Percentiles rank a stretch among this genome's conserved stretches.
Evolutionary conservation across 192 early-diverging fungal species (phyloP).

Genomic region (Umbelopsis sp.): DNA sequence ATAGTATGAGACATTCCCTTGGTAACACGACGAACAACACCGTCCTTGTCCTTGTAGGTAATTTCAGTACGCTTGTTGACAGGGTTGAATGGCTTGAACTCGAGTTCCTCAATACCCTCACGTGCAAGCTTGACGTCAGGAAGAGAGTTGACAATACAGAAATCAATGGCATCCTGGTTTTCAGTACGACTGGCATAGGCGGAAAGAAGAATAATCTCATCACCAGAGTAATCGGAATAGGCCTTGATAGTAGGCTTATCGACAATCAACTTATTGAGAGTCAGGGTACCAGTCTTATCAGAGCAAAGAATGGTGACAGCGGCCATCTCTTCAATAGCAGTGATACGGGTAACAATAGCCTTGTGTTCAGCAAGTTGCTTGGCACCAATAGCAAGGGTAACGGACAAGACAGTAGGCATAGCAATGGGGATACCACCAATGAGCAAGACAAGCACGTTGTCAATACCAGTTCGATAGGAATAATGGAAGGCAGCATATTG

Average conservation of each 20-base stretch:
- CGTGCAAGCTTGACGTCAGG: constrained; percentile 58
- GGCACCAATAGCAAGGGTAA: constrained; percentile 78
- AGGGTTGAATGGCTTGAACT: constrained; percentile 79
- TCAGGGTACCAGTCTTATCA: constrained; percentile 95
- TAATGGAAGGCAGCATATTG: constrained; percentile 70
- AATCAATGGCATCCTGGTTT: constrained; percentile 83
- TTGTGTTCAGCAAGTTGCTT: constrained; percentile 80
- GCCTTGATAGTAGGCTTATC: constrained; percentile 67
- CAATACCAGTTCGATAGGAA: constrained; percentile 73
- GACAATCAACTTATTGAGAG: constrained; percentile 80
- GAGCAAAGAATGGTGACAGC: constrained; percentile 84
- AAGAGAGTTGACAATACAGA: constrained; percentile 68
- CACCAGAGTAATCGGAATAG: constrained; percentile 63
- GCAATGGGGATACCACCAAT: constrained; percentile 84
- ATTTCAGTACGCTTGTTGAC: constrained; percentile 76
- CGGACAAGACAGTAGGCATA: constrained; percentile 77
- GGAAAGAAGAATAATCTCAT: constrained; percentile 65
- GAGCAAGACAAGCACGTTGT: constrained; percentile 79
- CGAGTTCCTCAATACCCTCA: constrained; percentile 64
- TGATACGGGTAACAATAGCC: constrained; percentile 79
- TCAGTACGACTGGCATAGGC: constrained; percentile 76
- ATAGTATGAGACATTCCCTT: constrained; percentile 81
- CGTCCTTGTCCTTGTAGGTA: constrained; percentile 65
- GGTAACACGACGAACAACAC: constrained; percentile 65
- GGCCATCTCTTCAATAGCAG: constrained; percentile 78